Evolutionary conservation across 208 protist genomes (phyloP).

Genomic region (Trypanosoma conorhini): DNA sequence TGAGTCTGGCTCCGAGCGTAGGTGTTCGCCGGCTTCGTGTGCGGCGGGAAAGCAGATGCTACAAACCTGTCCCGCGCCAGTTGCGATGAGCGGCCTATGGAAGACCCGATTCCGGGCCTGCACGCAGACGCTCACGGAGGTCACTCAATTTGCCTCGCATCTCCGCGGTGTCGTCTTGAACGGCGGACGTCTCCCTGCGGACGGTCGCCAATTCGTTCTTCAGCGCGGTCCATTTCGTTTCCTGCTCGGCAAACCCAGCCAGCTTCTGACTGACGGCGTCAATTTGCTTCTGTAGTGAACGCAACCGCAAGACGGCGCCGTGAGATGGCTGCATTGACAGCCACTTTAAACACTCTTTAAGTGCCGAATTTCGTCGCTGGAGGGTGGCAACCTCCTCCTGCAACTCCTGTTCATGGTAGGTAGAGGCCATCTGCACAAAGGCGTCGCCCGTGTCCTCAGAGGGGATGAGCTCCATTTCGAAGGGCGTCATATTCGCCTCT

Average conservation of each 20-base stretch:
- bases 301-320: slow-evolving; percentile 34
- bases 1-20: not conserved
- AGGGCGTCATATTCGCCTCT: not conserved
- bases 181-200: slow-evolving; percentile 12
- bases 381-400: slow-evolving; percentile 24
- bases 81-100: not conserved
- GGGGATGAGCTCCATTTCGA: slow-evolving; percentile 1
- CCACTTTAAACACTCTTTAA: slow-evolving; percentile 25
- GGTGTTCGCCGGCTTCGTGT: not conserved
- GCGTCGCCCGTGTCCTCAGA: not conserved
- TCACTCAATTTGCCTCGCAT: slow-evolving; percentile 15
- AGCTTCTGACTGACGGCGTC: slow-evolving; percentile 22
- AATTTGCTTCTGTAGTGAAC: slow-evolving; percentile 21
- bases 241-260: slow-evolving; percentile 13
- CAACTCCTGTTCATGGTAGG: slow-evolving; percentile 23
- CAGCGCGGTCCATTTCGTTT: slow-evolving; percentile 35
- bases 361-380: slow-evolving; percentile 21
- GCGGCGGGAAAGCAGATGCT: not conserved
- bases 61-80: not conserved
- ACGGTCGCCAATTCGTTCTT: slow-evolving; percentile 18
- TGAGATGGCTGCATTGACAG: slow-evolving; percentile 28
- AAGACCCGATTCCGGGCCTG: not conserved
- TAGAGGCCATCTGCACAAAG: slow-evolving; percentile 1
- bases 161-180: slow-evolving; percentile 19
- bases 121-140: not conserved